phyloP scores from a whole-genome alignment of 208 protist genomes.

The Crithidia acanthocephali region DNA sequence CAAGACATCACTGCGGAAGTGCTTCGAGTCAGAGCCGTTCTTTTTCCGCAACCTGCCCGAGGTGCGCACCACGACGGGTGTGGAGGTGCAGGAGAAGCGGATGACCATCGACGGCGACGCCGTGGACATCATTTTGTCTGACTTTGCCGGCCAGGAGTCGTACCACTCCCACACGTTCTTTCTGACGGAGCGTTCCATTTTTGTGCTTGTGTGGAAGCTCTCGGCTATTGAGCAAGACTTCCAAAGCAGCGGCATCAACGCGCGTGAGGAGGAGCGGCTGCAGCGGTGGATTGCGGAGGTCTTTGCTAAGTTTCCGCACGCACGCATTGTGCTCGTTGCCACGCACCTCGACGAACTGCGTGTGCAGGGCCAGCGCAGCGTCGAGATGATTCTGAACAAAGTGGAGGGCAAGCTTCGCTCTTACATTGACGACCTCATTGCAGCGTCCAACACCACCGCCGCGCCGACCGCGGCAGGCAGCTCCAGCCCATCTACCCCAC shows the following conservation, averaged over 20 bases:
- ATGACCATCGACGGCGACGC: constrained; percentile 60
- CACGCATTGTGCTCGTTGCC: constrained; percentile 79
- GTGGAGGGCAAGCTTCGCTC: constrained; percentile 69
- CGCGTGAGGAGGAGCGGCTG: constrained; percentile 81
- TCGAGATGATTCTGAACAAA: constrained; percentile 89
- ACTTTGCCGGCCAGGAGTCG: constrained; percentile 89
- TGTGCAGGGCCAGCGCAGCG: constrained; percentile 74
- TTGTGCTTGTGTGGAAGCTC: constrained; percentile 91
- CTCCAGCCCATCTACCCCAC: background rate
- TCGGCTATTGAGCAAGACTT: constrained; percentile 88
- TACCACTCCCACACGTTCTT: constrained; percentile 91
- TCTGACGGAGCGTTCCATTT: constrained; percentile 85
- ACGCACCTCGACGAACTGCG: constrained; percentile 92
- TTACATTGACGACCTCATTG: constrained; percentile 66
- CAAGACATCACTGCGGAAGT: constrained; percentile 91
- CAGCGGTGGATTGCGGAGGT: constrained; percentile 89
- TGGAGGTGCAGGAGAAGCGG: constrained; percentile 72
- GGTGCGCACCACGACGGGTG: constrained; percentile 82
- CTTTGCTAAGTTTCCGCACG: constrained; percentile 82
- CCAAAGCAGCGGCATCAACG: constrained; percentile 79
- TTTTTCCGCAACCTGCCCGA: constrained; percentile 83
- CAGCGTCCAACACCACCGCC: constrained; percentile 27
- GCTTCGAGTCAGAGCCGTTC: constrained; percentile 85
- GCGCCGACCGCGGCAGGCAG: constrained; percentile 5
- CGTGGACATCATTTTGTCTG: constrained; percentile 73